Base-by-base conservation (phyloP, 2,329 filamentous ascomycete genomes). In the Penicillium hordei region DNA sequence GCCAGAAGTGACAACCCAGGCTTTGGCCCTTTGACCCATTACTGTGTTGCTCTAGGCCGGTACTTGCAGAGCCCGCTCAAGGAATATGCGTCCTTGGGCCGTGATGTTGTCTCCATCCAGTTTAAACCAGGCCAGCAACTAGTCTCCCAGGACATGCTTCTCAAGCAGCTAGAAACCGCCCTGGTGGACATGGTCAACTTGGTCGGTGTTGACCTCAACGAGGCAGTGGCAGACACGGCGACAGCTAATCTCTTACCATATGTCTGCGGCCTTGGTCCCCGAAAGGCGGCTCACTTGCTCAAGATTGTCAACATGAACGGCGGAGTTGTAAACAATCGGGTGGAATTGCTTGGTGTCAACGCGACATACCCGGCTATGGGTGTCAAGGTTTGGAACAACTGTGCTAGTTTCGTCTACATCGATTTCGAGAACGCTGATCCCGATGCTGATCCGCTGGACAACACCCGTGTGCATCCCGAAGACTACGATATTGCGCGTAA, bases 161-260 rank as follows among this genome's bases (percentile, higher is more conserved):
- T 88, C 61, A 92, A 90, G 72, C 86, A 91, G 59, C 83, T 99
- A 17, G 94, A 99, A 69, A 95, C 90, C n/a, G 91, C 93, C 44
- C 90, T 99, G 86, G 93, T 99, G 12, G 94, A 99, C 72, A 96
- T 96, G 83, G 94, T 99, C 66, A 99, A 99, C 72, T 86, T 99
- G 43, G 92, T 93, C 45, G 94, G 94, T 70, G 91, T 99, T 38
- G 91, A 97, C 68, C 89, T 99, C 70, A 96, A 97, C 68, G 93
- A 97, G 64, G 92, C 93, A 15, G 87, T 96, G 55, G 83, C 82
- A 42, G 91, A 97, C 72, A 72, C 86, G 1, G 91, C 94, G 68
- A 89, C 90, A 9, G 91, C 92, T 15, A 94, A 93, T 63, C 83
- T 99, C 1, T 81, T 99, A 38, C 93, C 93, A 4, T 99, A 93